Evolutionary conservation across 2,329 filamentous ascomycete species (phyloP).

Genomic region (Corniculantispora saksenae): DNA sequence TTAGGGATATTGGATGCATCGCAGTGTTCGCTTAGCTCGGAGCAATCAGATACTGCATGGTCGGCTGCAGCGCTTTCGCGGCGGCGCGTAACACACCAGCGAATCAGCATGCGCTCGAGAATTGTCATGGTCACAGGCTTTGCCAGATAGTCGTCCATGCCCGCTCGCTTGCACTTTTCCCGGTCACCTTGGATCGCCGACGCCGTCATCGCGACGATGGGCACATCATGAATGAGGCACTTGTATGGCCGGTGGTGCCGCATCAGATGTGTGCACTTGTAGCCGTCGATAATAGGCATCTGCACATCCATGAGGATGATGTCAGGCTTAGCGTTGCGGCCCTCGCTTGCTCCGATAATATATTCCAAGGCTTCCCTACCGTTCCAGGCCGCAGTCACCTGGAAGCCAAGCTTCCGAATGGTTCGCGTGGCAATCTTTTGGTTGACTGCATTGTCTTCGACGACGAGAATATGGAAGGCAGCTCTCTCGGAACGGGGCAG

Average conservation of each 20-base stretch:
- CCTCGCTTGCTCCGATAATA: conserved; percentile 55
- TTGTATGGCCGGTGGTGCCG: conserved; percentile 68
- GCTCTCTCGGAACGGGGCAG: conserved; percentile 59
- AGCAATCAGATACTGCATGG: conserved; percentile 44
- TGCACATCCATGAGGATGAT: conserved; percentile 80
- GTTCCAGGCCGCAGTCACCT: conserved; percentile 72
- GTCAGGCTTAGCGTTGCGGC: conserved; percentile 60
- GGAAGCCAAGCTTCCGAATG: conserved; percentile 72
- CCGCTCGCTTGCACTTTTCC: conserved; percentile 71
- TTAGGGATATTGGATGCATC: conserved; percentile 44
- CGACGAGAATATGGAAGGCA: conserved; percentile 70
- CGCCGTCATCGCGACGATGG: conserved; percentile 81
- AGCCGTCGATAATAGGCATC: conserved; percentile 77
- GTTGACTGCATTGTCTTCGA: conserved; percentile 78
- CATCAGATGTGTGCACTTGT: conserved; percentile 73
- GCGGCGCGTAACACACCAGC: conserved; percentile 56
- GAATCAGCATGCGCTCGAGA: conserved; percentile 70
- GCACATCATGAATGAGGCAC: conserved; percentile 59
- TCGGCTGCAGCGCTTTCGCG: conserved; percentile 27
- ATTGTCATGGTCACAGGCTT: conserved; percentile 71
- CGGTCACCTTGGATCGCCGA: conserved; percentile 75
- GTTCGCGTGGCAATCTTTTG: conserved; percentile 77
- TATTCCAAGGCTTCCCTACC: conserved; percentile 79
- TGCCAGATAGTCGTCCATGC: conserved; percentile 76
- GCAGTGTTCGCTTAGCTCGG: conserved; percentile 46